These are phyloP conservation scores for Emergomyces orientalis DNA, from an alignment of 2,329 filamentous ascomycete genomes.

Conservation along the genomic window DNA sequence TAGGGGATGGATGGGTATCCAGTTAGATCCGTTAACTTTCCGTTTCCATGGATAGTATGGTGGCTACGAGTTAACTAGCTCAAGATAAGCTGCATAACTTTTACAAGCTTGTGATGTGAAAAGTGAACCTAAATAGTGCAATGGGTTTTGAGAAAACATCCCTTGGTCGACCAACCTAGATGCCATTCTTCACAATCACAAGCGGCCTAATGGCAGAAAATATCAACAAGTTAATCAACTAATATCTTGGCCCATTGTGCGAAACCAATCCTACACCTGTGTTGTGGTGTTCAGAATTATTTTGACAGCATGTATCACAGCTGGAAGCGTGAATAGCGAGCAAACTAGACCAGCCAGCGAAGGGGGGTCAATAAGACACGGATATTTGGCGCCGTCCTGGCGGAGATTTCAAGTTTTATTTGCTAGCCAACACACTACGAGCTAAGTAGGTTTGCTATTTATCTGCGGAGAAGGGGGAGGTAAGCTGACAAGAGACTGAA, in stretches of 20 bases:
- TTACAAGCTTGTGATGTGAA: background rate
- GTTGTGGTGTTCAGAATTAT: background rate
- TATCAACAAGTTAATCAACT: background rate
- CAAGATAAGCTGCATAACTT: background rate
- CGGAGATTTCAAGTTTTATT: background rate
- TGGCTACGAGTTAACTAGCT: background rate
- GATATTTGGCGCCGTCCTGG: background rate
- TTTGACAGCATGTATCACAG: conserved; percentile 1
- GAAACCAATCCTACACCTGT: conserved; percentile 1
- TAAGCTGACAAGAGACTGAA: background rate
- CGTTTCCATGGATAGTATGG: background rate
- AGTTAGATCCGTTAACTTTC: background rate
- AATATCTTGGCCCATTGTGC: background rate
- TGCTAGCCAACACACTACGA: background rate
- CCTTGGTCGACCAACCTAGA: background rate
- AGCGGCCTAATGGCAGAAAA: background rate
- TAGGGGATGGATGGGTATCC: background rate
- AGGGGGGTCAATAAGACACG: background rate
- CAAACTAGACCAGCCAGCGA: background rate
- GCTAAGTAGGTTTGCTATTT: background rate
- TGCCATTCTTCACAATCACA: background rate
- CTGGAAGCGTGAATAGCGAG: background rate
- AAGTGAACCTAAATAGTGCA: background rate
- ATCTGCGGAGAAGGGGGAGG: background rate
- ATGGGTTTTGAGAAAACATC: background rate